Percentiles rank a stretch among this genome's conserved stretches.
Evolutionary conservation across 2,329 filamentous ascomycete species (phyloP).

Genomic region (Botrytis byssoidea): DNA sequence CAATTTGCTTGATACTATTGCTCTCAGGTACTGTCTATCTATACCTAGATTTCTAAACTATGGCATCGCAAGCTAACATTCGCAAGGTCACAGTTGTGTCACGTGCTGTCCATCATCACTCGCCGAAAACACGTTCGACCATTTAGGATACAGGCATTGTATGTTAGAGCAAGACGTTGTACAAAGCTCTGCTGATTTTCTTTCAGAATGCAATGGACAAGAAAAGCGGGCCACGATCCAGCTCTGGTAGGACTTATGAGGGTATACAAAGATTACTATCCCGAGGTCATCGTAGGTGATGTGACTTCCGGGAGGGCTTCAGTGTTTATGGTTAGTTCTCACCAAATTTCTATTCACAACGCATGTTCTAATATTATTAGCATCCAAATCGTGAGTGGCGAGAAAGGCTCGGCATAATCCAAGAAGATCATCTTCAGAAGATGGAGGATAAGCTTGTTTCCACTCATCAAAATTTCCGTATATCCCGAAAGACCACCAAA

Average conservation of each 20-base stretch:
- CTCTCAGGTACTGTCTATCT: slow-evolving; percentile 55
- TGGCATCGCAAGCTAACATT: slow-evolving; percentile 17
- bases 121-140: slow-evolving; percentile 79
- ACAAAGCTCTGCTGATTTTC: slow-evolving; percentile 21
- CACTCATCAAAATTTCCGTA: slow-evolving; percentile 58
- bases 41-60: not conserved
- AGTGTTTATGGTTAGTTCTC: slow-evolving; percentile 55
- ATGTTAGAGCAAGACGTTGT: slow-evolving; percentile 35
- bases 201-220: slow-evolving; percentile 54
- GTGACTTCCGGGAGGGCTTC: slow-evolving; percentile 59
- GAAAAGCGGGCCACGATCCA: slow-evolving; percentile 69
- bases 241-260: slow-evolving; percentile 70
- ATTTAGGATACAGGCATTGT: slow-evolving; percentile 77
- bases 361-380: slow-evolving; percentile 35
- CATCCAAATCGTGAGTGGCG: slow-evolving; percentile 78
- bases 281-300: slow-evolving; percentile 79
- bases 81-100: slow-evolving; percentile 55
- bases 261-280: slow-evolving; percentile 89
- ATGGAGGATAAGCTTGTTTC: slow-evolving; percentile 45
- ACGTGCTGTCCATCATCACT: slow-evolving; percentile 76
- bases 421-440: slow-evolving; percentile 54
- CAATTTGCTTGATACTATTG: slow-evolving; percentile 77
- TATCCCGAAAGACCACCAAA: slow-evolving; percentile 53
- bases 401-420: slow-evolving; percentile 64
- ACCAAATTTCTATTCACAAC: not conserved